A percentile compares a stretch with the other conserved stretches of the same genome.
phyloP scores from a whole-genome alignment of 2,329 filamentous ascomycete species.

The Kalmusia sp. region DNA sequence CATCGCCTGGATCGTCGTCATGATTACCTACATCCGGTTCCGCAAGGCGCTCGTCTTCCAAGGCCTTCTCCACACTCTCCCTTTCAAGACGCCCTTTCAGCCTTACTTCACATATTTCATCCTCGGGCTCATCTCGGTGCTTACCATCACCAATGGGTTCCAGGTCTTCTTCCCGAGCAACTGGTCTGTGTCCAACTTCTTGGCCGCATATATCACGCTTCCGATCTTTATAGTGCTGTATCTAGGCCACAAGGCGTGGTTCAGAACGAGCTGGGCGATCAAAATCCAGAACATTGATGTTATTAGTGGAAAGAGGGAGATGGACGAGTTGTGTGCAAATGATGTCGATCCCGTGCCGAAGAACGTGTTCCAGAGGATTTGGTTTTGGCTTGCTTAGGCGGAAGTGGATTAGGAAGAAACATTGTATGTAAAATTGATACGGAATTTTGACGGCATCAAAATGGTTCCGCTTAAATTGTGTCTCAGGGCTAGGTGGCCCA shows the following conservation, averaged over 20 bases:
- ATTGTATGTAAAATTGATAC: too few relatives aligned
- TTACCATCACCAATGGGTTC: constrained; percentile 46
- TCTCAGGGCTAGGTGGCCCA: too few relatives aligned
- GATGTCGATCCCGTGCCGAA: constrained; percentile 43
- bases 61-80: constrained; percentile 63
- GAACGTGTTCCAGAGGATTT: constrained; percentile 40
- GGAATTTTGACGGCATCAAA: too few relatives aligned
- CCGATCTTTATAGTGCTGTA: constrained; percentile 46
- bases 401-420: too few relatives aligned
- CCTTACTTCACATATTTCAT: constrained; percentile 65
- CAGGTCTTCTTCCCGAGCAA: constrained; percentile 61
- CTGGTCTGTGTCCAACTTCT: constrained; percentile 57
- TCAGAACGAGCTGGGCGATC: constrained; percentile 35
- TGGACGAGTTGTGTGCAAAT: constrained; percentile 43
- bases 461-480: too few relatives aligned
- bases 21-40: constrained; percentile 68
- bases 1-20: constrained; percentile 63
- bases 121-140: constrained; percentile 56
- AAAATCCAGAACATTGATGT: constrained; percentile 40
- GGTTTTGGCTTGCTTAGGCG: constrained; percentile 47
- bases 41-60: constrained; percentile 55
- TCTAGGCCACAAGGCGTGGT: constrained; percentile 42
- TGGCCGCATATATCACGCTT: constrained; percentile 58
- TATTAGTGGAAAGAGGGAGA: constrained; percentile 41
- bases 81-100: constrained; percentile 57